Evolutionary conservation across 352 stramenopile genomes (phyloP).

Genomic region (Sclerospora graminicola): DNA sequence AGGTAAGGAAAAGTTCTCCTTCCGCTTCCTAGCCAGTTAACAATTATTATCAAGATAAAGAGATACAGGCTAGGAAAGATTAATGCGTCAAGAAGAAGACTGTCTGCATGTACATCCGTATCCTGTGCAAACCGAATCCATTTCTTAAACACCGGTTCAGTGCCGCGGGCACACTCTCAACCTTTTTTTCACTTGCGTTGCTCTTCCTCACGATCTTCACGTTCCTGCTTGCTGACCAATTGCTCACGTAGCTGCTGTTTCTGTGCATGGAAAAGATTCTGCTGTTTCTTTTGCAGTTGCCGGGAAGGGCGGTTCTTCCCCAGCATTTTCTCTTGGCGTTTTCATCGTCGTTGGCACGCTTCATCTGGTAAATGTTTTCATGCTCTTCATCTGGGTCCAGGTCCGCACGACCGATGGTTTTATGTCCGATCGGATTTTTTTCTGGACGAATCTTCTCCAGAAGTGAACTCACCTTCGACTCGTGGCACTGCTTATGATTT

Average conservation of each 20-base stretch:
- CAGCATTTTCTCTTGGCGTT: constrained; percentile 91
- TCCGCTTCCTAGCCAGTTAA: too few species aligned
- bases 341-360: constrained; percentile 62
- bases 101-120: too few species aligned
- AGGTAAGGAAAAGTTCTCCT: too few species aligned
- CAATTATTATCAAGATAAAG: too few species aligned
- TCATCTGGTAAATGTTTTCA: constrained; percentile 62
- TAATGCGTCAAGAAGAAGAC: too few species aligned
- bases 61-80: background rate
- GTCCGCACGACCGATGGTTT: constrained; percentile 89
- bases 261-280: constrained; percentile 95
- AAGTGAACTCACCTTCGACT: constrained; percentile 93
- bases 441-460: constrained; percentile 97
- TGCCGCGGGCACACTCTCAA: constrained; percentile 56
- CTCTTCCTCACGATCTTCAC: constrained; percentile 55
- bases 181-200: constrained; percentile 76
- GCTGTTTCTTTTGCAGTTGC: constrained; percentile 94
- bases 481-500: constrained; percentile 92
- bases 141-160: constrained; percentile 86
- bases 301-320: constrained; percentile 95
- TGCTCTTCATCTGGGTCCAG: constrained; percentile 81
- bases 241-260: constrained; percentile 87
- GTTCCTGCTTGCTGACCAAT: constrained; percentile 66
- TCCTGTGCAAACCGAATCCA: constrained; percentile 17
- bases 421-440: constrained; percentile 97